Evolutionary conservation across 2,329 filamentous ascomycete species (phyloP).

Genomic region (Sporothrix inflata): DNA sequence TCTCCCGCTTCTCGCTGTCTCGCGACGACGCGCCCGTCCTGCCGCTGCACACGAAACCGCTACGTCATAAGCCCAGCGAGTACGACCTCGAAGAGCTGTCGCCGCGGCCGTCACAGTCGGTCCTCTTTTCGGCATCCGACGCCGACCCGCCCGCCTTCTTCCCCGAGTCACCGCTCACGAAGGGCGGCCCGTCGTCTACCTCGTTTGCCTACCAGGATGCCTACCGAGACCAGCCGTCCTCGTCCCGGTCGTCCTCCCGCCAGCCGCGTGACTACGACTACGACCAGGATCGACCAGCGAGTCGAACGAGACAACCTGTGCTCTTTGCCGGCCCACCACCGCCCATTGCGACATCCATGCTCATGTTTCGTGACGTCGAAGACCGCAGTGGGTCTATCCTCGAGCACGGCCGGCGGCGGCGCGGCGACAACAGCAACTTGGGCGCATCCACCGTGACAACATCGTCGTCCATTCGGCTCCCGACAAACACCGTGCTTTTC

Average conservation of each 20-base stretch:
- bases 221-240: constrained; percentile 23
- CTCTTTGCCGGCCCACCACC: constrained; percentile 56
- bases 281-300: not conserved
- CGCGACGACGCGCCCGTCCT: constrained; percentile 37
- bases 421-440: not conserved
- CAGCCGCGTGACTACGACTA: constrained; percentile 22
- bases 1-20: constrained; percentile 39
- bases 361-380: constrained; percentile 43
- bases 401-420: not conserved
- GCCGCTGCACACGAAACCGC: constrained; percentile 37
- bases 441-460: constrained; percentile 20
- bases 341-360: constrained; percentile 52
- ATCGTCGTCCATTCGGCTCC: constrained; percentile 34
- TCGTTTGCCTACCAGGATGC: constrained; percentile 26
- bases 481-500: constrained; percentile 47
- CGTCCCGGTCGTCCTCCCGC: constrained; percentile 26
- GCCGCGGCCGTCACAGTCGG: constrained; percentile 38
- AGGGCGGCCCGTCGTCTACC: constrained; percentile 4
- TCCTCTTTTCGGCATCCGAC: constrained; percentile 32
- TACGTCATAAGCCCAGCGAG: constrained; percentile 41
- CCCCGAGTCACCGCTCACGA: not conserved
- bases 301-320: constrained; percentile 38
- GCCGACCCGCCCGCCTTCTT: constrained; percentile 28
- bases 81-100: constrained; percentile 43
- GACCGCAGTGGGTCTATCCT: constrained; percentile 30